Conservation (phyloP, 2,329 filamentous ascomycete genomes). For the Chaetomiaceae sp. region DNA sequence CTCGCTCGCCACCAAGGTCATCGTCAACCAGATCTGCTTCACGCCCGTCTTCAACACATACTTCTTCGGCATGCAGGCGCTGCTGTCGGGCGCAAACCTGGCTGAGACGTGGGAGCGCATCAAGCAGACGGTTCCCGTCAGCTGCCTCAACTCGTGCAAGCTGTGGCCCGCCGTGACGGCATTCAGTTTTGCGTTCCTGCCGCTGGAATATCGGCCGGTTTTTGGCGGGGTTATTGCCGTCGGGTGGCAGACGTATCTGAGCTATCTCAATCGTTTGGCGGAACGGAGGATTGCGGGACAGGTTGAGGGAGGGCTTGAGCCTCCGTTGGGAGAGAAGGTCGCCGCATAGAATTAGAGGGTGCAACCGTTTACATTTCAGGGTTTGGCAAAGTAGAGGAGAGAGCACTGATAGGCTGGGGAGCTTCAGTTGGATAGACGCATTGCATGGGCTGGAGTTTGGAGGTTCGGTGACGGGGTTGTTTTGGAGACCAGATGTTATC, state of each 20-base stretch:
- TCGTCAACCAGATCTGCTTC: slow-evolving; percentile 74
- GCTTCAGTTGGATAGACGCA: background rate
- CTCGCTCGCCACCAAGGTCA: slow-evolving; percentile 71
- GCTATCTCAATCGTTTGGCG: slow-evolving; percentile 70
- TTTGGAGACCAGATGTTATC: too few relatives aligned
- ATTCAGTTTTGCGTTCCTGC: slow-evolving; percentile 80
- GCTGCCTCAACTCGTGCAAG: slow-evolving; percentile 74
- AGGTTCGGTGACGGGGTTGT: too few relatives aligned
- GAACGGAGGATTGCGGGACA: slow-evolving; percentile 49
- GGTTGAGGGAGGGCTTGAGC: background rate
- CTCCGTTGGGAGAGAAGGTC: background rate
- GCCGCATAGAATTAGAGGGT: slow-evolving; percentile 7
- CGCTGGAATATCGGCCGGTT: slow-evolving; percentile 72
- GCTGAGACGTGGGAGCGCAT: slow-evolving; percentile 66
- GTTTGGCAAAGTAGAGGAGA: background rate
- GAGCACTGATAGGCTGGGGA: background rate
- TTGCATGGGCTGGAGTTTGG: background rate
- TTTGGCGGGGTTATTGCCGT: slow-evolving; percentile 77
- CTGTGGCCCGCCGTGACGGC: slow-evolving; percentile 86
- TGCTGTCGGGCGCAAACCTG: slow-evolving; percentile 64
- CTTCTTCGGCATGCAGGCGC: slow-evolving; percentile 76
- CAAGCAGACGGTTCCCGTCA: slow-evolving; percentile 69
- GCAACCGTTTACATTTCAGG: background rate
- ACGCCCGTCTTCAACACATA: slow-evolving; percentile 79
- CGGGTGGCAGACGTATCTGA: slow-evolving; percentile 90